A percentile compares a stretch with the other conserved stretches of the same genome.
These are phyloP conservation scores for Trematosphaeria pertusa DNA, from an alignment of 2,329 filamentous ascomycete species.

Conservation along the genomic window DNA sequence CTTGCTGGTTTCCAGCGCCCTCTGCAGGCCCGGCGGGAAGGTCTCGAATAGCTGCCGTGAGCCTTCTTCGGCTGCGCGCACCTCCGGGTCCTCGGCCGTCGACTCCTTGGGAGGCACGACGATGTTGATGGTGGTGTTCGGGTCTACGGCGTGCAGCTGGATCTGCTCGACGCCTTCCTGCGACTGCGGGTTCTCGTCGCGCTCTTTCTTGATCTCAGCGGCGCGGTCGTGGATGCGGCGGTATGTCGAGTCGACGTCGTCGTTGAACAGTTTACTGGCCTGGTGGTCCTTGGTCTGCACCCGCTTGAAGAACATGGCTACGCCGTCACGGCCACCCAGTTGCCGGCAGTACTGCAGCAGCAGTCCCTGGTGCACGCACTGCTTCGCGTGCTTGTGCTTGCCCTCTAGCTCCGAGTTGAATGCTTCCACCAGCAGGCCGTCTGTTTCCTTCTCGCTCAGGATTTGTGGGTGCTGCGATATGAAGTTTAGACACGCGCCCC, in stretches of 20 bases:
- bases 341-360: constrained; percentile 94
- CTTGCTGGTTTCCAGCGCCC: constrained; percentile 85
- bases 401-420: constrained; percentile 86
- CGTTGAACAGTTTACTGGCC: constrained; percentile 87
- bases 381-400: constrained; percentile 76
- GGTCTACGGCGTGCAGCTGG: constrained; percentile 94
- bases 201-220: constrained; percentile 72
- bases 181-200: constrained; percentile 56
- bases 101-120: constrained; percentile 71
- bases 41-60: constrained; percentile 77
- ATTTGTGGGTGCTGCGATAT: constrained; percentile 80
- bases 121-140: constrained; percentile 90
- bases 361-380: constrained; percentile 92
- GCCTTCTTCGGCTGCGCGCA: constrained; percentile 66
- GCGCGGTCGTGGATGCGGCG: constrained; percentile 78
- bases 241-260: constrained; percentile 92
- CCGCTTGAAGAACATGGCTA: constrained; percentile 93
- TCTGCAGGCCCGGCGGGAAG: constrained; percentile 81
- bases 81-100: constrained; percentile 53
- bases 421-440: constrained; percentile 87
- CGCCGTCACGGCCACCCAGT: constrained; percentile 86
- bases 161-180: constrained; percentile 87
- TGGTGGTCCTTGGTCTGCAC: constrained; percentile 90
- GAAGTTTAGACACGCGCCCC: constrained; percentile 75
- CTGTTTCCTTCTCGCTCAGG: constrained; percentile 83